A percentile compares a stretch with the other conserved stretches of the same genome.
These are phyloP conservation scores for Plantago major DNA, from an alignment of 257 asterid species.

Conservation along the genomic window DNA sequence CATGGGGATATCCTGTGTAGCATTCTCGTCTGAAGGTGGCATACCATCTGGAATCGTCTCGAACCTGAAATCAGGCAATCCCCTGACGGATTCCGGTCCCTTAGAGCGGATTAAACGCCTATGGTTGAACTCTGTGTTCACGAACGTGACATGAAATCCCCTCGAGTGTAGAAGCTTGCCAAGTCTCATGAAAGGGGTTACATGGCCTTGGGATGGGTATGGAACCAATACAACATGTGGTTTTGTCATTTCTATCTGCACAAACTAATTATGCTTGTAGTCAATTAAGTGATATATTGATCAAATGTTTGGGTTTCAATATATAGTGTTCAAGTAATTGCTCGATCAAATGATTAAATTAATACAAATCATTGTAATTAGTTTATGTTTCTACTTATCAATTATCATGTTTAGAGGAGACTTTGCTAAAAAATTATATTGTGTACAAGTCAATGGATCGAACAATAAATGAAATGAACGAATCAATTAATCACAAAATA, in stretches of 20 bases:
- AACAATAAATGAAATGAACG: too few species aligned
- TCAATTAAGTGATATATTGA: too few species aligned
- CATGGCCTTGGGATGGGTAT: constrained; percentile 54
- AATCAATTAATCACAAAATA: too few species aligned
- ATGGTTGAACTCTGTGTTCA: constrained; percentile 20
- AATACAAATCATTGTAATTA: too few species aligned
- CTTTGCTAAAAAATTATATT: too few species aligned
- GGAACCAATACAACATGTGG: constrained; percentile 47
- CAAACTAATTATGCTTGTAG: too few species aligned
- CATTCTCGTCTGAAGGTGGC: constrained; percentile 35
- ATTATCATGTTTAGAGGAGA: too few species aligned
- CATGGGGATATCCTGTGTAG: constrained; percentile 34
- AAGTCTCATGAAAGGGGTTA: constrained; percentile 41
- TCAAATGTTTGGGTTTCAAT: too few species aligned
- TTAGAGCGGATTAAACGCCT: constrained; percentile 39
- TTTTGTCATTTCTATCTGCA: neutral
- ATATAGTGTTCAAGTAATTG: too few species aligned
- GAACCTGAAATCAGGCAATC: constrained; percentile 40
- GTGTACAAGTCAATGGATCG: too few species aligned
- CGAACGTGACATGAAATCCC: constrained; percentile 46
- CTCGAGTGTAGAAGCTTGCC: constrained; percentile 40
- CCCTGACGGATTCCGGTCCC: constrained; percentile 36
- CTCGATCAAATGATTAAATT: too few species aligned
- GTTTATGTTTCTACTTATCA: too few species aligned
- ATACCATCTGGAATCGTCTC: constrained; percentile 50